Conservation (phyloP, 306 rosid species). For the Prunus armeniaca region DNA sequence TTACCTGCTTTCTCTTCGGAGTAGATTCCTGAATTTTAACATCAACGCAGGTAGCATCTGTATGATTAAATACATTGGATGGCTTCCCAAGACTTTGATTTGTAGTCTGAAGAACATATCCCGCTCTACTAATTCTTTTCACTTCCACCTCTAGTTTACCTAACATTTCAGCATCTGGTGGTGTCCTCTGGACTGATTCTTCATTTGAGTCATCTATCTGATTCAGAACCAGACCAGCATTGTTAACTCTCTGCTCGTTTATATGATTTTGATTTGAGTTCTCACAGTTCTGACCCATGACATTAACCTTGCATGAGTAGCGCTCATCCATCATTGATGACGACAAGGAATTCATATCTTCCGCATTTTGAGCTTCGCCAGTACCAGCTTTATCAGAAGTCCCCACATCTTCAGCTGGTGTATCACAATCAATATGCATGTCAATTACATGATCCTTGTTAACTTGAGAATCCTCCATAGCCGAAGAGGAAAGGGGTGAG, state of each 20-base stretch:
- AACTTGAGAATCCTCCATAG: conserved; percentile 17
- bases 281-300: not conserved
- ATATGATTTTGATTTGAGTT: conserved; percentile 22
- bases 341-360: not conserved
- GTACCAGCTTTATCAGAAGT: not conserved
- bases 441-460: conserved; percentile 3
- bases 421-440: not conserved
- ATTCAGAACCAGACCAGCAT: conserved; percentile 24
- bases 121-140: conserved; percentile 21
- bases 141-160: conserved; percentile 20
- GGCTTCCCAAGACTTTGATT: conserved; percentile 23
- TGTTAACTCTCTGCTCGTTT: conserved; percentile 17
- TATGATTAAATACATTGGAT: conserved; percentile 16
- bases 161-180: conserved; percentile 34
- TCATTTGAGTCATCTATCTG: conserved; percentile 31
- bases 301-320: conserved; percentile 18
- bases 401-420: conserved; percentile 5
- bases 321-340: conserved; percentile 13
- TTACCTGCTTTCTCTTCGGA: conserved; percentile 37
- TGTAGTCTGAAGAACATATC: conserved; percentile 18
- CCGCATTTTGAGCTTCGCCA: conserved; percentile 23
- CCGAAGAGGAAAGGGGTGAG: not conserved
- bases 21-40: conserved; percentile 25
- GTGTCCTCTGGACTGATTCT: conserved; percentile 35
- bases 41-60: conserved; percentile 6